Conservation (phyloP, 257 asterid genomes). For the Rhazya stricta region DNA sequence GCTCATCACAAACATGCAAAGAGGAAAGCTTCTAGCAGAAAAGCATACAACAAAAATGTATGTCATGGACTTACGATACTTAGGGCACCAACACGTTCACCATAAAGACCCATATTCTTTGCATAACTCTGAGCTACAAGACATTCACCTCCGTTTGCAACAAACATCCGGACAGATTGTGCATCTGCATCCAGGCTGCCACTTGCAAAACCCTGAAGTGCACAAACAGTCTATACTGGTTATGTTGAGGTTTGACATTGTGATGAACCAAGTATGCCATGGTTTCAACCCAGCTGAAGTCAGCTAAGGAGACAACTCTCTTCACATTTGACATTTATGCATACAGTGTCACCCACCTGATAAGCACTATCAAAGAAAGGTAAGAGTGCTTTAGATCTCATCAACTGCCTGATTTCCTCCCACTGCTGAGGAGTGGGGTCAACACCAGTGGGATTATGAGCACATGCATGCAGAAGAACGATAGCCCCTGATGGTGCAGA, state of each 20-base stretch:
- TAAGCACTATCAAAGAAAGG: conserved; percentile 99
- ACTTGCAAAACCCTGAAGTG: conserved; percentile 85
- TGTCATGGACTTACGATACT: conserved; percentile 67
- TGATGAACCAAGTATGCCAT: not conserved
- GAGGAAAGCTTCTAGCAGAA: not conserved
- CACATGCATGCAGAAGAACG: conserved; percentile 97
- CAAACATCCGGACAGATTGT: conserved; percentile 72
- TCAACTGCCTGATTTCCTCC: conserved; percentile 81
- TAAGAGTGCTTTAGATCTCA: conserved; percentile 73
- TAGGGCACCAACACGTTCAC: conserved; percentile 98
- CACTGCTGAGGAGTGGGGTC: conserved; percentile 94
- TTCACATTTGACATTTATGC: not conserved
- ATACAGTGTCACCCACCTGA: conserved; percentile 48
- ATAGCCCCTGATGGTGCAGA: conserved; percentile 93
- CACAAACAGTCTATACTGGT: not conserved
- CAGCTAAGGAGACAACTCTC: not conserved
- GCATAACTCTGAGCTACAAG: conserved; percentile 95
- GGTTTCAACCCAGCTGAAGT: not conserved
- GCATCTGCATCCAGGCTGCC: conserved; percentile 96
- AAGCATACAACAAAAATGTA: not conserved
- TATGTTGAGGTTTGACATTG: not conserved
- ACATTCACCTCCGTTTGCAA: conserved; percentile 92
- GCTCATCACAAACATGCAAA: not conserved
- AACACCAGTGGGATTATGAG: conserved; percentile 99
- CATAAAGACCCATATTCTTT: conserved; percentile 96